Evolutionary conservation across 208 protist genomes (phyloP).

Genomic region (Leishmania gerbilli): DNA sequence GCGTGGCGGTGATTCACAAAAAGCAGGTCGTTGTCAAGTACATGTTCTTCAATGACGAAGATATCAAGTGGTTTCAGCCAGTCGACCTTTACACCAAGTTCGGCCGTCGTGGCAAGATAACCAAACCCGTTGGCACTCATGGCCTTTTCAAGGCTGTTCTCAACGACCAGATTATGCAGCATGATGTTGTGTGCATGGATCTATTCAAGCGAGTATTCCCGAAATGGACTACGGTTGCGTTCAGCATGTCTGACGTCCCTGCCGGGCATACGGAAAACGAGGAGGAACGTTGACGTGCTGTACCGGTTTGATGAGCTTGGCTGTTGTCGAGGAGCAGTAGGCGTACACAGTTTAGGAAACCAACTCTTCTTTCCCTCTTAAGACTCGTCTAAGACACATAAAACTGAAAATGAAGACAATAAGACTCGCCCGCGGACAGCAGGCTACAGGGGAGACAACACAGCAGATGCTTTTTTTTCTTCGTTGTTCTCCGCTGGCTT

Average conservation of each 20-base stretch:
- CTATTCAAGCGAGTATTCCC: conserved; percentile 98
- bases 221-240: conserved; percentile 88
- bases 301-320: neutral
- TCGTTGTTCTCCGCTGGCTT: neutral
- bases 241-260: conserved; percentile 63
- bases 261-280: conserved; percentile 41
- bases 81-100: conserved; percentile 97
- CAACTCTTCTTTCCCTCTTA: neutral
- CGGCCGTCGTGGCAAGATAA: conserved; percentile 95
- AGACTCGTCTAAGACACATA: conserved; percentile 16
- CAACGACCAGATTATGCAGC: conserved; percentile 93
- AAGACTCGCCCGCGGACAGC: neutral
- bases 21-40: conserved; percentile 95
- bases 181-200: conserved; percentile 98
- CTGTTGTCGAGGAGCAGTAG: neutral
- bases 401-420: neutral
- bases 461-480: conserved; percentile 4
- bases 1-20: conserved; percentile 90
- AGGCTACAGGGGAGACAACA: neutral
- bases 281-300: conserved; percentile 11
- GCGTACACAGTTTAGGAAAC: neutral
- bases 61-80: conserved; percentile 97
- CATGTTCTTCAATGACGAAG: conserved; percentile 96
- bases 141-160: conserved; percentile 97
- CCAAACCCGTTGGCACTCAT: conserved; percentile 96